These are phyloP conservation scores for Geopyxis carbonaria DNA, from an alignment of 495 filamentous ascomycete genomes.

Conservation along the genomic window DNA sequence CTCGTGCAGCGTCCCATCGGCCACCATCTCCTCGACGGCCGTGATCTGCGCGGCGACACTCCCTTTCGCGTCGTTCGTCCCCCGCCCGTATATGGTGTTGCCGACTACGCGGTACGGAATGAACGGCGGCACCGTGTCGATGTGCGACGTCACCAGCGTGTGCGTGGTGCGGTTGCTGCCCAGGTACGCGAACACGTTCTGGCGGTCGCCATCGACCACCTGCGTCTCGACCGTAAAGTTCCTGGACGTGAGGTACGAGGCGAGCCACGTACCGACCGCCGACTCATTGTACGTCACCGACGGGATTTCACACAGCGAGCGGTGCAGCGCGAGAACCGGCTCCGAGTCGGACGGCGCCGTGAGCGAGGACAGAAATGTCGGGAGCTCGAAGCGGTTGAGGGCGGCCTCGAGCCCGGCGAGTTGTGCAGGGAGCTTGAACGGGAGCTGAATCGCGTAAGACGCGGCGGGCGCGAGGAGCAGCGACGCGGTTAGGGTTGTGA, in stretches of 20 bases:
- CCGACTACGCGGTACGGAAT: conserved; percentile 42
- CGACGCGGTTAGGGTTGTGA: conserved; percentile 6
- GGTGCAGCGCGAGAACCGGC: conserved; percentile 58
- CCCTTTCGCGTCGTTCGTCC: conserved; percentile 78
- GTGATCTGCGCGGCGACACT: conserved; percentile 65
- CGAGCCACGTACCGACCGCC: conserved; percentile 49
- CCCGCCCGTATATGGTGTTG: conserved; percentile 50
- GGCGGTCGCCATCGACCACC: conserved; percentile 31
- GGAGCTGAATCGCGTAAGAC: conserved; percentile 12
- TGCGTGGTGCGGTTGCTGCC: conserved; percentile 38
- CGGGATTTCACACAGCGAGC: conserved; percentile 52
- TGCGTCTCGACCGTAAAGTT: conserved; percentile 54
- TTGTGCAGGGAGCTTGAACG: conserved; percentile 11
- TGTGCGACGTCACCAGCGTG: conserved; percentile 48
- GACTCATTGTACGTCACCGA: conserved; percentile 64
- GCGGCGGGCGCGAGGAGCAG: conserved; percentile 10
- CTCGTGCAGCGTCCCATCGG: conserved; percentile 26
- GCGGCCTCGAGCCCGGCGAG: conserved; percentile 7
- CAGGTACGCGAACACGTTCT: conserved; percentile 69
- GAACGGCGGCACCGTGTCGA: conserved; percentile 41
- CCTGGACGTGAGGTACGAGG: conserved; percentile 43
- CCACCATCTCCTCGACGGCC: conserved; percentile 46
- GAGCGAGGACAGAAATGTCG: conserved; percentile 19
- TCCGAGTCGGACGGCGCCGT: conserved; percentile 20
- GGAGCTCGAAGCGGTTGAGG: conserved; percentile 10